Percentiles rank a stretch among this genome's conserved stretches.
phyloP scores from a whole-genome alignment of 2,329 filamentous ascomycete genomes.

The Colletotrichum sp. region DNA sequence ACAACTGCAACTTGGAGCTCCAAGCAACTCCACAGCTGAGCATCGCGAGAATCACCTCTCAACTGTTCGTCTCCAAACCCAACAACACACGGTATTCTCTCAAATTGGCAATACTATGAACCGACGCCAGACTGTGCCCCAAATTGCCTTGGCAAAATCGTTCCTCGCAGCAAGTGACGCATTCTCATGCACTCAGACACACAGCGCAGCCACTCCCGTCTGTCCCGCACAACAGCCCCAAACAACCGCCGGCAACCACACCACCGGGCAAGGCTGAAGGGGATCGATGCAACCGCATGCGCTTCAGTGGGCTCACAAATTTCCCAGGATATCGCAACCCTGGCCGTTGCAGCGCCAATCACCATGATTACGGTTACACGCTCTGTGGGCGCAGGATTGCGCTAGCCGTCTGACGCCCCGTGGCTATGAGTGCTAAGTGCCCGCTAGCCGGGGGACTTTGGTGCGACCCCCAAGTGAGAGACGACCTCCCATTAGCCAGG shows the following conservation, averaged over 20 bases:
- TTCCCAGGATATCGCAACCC: background rate
- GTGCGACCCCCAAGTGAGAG: background rate
- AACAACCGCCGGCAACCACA: background rate
- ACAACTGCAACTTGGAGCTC: background rate
- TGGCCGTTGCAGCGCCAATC: background rate
- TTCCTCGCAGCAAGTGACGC: background rate
- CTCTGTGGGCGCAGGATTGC: background rate
- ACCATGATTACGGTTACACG: background rate
- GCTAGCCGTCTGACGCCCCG: constrained; percentile 5
- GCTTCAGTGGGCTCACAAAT: background rate
- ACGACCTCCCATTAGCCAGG: background rate
- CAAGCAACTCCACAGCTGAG: background rate
- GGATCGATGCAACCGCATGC: background rate
- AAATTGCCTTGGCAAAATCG: background rate
- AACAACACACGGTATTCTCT: background rate
- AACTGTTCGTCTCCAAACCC: background rate
- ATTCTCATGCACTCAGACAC: background rate
- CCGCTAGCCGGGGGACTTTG: background rate
- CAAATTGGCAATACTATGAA: accelerated
- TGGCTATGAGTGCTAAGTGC: constrained; percentile 2
- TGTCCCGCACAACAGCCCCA: background rate
- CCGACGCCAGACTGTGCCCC: background rate
- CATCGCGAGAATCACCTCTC: background rate
- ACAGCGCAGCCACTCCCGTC: background rate
- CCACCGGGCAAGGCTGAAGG: constrained; percentile 2